These are phyloP conservation scores for Trichoderma virens DNA, from an alignment of 495 filamentous ascomycete genomes.

Conservation along the genomic window DNA sequence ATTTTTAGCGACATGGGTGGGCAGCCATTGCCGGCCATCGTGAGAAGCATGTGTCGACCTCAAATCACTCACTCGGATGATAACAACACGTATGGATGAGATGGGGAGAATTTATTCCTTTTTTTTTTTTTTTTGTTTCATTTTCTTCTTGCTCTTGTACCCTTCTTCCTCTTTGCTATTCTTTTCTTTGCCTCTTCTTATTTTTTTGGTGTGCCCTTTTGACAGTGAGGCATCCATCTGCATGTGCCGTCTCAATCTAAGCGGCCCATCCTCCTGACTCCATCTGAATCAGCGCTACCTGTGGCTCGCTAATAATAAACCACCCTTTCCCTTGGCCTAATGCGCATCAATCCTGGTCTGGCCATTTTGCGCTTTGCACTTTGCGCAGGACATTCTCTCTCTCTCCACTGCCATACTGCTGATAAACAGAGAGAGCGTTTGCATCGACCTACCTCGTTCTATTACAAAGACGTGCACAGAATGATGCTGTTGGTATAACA, in stretches of 20 bases:
- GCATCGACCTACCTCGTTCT: not conserved
- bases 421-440: not conserved
- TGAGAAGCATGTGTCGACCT: not conserved
- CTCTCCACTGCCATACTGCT: no score
- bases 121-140: not conserved
- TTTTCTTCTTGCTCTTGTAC: no score
- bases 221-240: not conserved
- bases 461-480: not conserved
- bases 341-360: not conserved
- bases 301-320: slow-evolving; percentile 4
- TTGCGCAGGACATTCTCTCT: no score
- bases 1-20: not conserved
- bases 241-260: not conserved
- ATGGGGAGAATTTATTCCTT: not conserved
- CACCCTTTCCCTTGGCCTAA: not conserved
- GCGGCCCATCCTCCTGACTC: slow-evolving; percentile 6
- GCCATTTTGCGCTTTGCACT: not conserved
- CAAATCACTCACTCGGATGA: not conserved
- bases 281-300: slow-evolving; percentile 6
- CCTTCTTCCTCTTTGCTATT: not conserved
- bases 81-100: not conserved
- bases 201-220: not conserved
- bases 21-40: not conserved
- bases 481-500: no score
- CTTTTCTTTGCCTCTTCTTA: not conserved